Evolutionary conservation across 2,329 filamentous ascomycete genomes (phyloP).

Genomic region (Nothophaeocryptopus gaeumannii): DNA sequence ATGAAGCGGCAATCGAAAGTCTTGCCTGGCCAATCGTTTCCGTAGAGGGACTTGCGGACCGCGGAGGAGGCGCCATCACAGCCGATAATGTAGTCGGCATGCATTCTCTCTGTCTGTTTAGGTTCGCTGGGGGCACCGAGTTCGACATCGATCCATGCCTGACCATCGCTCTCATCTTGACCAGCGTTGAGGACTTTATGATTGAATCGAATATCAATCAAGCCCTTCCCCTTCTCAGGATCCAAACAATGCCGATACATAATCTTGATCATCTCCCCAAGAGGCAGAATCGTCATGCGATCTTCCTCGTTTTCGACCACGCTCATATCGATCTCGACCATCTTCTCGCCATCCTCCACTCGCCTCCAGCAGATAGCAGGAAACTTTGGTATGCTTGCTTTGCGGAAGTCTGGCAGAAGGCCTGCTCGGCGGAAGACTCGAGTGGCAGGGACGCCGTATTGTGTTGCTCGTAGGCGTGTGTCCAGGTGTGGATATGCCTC

Average conservation of each 20-base stretch:
- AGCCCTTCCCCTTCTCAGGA: constrained; percentile 16
- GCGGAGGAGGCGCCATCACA: constrained; percentile 30
- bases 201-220: constrained; percentile 29
- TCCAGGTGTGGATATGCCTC: constrained; percentile 27
- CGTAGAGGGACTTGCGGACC: constrained; percentile 26
- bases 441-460: constrained; percentile 43
- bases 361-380: constrained; percentile 30
- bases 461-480: constrained; percentile 41
- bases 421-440: constrained; percentile 39
- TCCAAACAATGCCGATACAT: constrained; percentile 20
- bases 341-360: constrained; percentile 26
- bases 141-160: constrained; percentile 30
- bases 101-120: constrained; percentile 19
- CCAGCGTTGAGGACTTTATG: constrained; percentile 27
- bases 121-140: constrained; percentile 27
- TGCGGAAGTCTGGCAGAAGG: constrained; percentile 36
- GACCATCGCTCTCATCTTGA: constrained; percentile 24
- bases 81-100: constrained; percentile 30
- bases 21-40: constrained; percentile 27
- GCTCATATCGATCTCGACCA: constrained; percentile 28
- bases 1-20: constrained; percentile 24
- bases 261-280: constrained; percentile 30
- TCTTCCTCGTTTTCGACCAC: constrained; percentile 27
- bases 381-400: constrained; percentile 26
- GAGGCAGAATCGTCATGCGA: constrained; percentile 28